phyloP scores from a whole-genome alignment of 139 green algal species.

The Nannochloris sp. region DNA sequence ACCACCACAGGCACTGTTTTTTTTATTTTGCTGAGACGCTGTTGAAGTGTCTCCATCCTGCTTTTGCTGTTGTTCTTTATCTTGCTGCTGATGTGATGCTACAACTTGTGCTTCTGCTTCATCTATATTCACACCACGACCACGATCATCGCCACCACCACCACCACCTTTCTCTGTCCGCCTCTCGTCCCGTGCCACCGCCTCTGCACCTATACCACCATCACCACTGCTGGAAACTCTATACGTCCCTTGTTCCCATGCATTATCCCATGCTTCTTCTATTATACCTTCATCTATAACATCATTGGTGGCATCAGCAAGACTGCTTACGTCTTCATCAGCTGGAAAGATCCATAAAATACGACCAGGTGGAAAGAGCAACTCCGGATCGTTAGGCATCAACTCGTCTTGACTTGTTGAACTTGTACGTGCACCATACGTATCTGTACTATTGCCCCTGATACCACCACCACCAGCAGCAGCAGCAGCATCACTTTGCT shows the following conservation, averaged over 20 bases:
- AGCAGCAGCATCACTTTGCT: neutral
- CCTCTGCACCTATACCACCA: neutral
- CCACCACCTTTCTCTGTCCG: neutral
- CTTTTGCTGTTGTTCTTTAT: neutral
- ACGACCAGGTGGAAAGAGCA: constrained; percentile 8
- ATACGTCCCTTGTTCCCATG: no score
- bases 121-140: constrained; percentile 3
- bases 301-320: neutral
- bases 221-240: neutral
- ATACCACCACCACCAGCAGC: no score
- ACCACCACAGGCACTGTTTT: constrained; percentile 4
- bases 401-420: neutral
- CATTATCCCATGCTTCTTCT: neutral
- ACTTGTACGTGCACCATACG: no score
- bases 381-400: neutral
- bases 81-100: neutral
- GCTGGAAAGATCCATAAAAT: constrained; percentile 26
- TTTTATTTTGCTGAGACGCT: neutral
- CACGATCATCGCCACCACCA: neutral
- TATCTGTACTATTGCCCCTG: no score
- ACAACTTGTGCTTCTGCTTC: constrained; percentile 6
- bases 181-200: neutral
- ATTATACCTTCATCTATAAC: neutral
- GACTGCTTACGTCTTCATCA: neutral
- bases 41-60: no score